Conservation (phyloP, 2,329 filamentous ascomycete species). For the Fusarium musae region DNA sequence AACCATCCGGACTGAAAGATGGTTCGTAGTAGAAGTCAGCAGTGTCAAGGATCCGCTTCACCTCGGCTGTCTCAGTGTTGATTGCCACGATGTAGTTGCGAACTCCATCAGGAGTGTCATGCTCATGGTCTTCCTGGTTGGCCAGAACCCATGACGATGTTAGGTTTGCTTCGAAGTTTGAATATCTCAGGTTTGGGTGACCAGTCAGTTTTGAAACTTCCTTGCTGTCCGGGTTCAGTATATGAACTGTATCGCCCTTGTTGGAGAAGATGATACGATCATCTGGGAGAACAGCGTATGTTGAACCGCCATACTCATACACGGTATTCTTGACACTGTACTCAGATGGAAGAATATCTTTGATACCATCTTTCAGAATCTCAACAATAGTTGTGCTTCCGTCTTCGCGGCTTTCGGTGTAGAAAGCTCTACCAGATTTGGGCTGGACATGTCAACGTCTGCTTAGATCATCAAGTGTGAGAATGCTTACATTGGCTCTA, state of each 20-base stretch:
- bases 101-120: constrained; percentile 48
- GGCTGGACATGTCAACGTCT: constrained; percentile 26
- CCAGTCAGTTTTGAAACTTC: constrained; percentile 49
- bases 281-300: constrained; percentile 53
- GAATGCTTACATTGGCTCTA: constrained; percentile 48
- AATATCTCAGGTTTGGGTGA: constrained; percentile 53
- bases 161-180: constrained; percentile 58
- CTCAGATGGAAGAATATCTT: constrained; percentile 56
- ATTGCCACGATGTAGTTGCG: constrained; percentile 54
- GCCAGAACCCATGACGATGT: constrained; percentile 58
- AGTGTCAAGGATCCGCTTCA: constrained; percentile 53
- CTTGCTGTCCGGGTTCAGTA: constrained; percentile 53
- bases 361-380: constrained; percentile 46
- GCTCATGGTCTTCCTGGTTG: constrained; percentile 62
- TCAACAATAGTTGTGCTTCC: constrained; percentile 60
- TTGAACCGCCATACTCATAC: constrained; percentile 64
- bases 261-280: constrained; percentile 60
- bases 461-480: too few relatives aligned
- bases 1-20: constrained; percentile 59
- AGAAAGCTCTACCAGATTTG: constrained; percentile 50
- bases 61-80: constrained; percentile 53
- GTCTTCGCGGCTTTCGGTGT: constrained; percentile 51
- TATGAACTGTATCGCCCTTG: constrained; percentile 54
- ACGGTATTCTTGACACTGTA: constrained; percentile 58
- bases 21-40: constrained; percentile 66